Base-by-base conservation (phyloP, 768 basidiomycete species). In the Cystobasidiopsis lactophilus region DNA sequence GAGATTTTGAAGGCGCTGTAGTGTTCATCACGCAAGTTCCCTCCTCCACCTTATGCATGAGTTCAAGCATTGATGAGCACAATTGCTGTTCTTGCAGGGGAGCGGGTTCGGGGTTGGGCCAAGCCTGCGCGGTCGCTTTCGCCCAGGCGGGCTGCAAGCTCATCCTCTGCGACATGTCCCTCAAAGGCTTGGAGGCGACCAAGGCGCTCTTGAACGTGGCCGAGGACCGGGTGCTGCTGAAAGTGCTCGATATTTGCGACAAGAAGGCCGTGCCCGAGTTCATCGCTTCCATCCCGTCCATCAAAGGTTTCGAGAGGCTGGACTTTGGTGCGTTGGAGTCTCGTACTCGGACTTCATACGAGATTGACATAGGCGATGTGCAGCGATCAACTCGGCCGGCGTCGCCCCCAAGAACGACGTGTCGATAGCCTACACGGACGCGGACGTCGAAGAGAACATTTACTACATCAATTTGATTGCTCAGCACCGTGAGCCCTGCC, bases 71-170 rank as follows among this genome's bases (percentile, higher is more conserved):
- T n/a, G n/a, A n/a, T n/a, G n/a, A n/a, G n/a, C n/a, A n/a, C n/a
- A n/a, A n/a, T n/a, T n/a, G n/a, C n/a, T n/a, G n/a, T n/a, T n/a
- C n/a, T n/a, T n/a, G n/a, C n/a, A 49, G 24, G 10, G 47, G 47
- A 10, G 47, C 47, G 4, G 47, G 47, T 10, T 49, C 47, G 21
- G 47, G 47, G 24, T 27, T 49, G 47, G 47, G 47, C 13, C 47
- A 35, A 9, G 47, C 23, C 11, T 31, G 47, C 47, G 47, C 47
- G 3, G 18, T 27, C 9, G 47, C 47, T 21, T 49, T 49, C 47
- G 47, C 47, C 7, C 23, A 31, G 26, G 47, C 47, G 11, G 47
- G 47, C n/a, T 30, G 30, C n/a, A 49, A 49, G 29, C 47, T 49
- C 24, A 31, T 49, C 9, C 47, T 49, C 7, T 23, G 26, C 18